Percentiles rank a stretch among this genome's conserved stretches.
Conservation (phyloP, 2,329 filamentous ascomycete species). For the Penicillium sp. region DNA sequence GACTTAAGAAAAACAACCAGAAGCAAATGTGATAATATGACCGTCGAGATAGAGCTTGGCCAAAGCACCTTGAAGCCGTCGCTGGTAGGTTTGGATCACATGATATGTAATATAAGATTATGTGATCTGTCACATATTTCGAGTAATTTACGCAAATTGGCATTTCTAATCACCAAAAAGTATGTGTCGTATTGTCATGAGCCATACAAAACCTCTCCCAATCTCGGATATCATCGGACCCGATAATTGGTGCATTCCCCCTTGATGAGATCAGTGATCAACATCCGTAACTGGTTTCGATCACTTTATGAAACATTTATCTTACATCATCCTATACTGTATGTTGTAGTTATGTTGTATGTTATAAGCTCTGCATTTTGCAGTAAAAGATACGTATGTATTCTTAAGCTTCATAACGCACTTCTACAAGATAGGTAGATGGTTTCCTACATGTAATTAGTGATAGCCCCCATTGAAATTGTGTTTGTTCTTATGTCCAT, state of each 20-base stretch:
- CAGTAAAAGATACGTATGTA: too few species aligned
- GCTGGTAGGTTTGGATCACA: not conserved
- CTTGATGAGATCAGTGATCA: conserved; percentile 3
- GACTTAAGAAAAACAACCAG: not conserved
- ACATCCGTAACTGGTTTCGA: not conserved
- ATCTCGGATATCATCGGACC: conserved; percentile 23
- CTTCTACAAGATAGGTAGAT: too few species aligned
- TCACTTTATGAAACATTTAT: too few species aligned
- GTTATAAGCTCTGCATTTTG: too few species aligned
- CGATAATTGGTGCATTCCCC: conserved; percentile 1
- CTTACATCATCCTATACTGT: not conserved
- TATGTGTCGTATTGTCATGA: not conserved
- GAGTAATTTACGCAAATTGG: not conserved
- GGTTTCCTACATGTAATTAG: too few species aligned
- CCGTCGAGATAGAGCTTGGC: conserved; percentile 7
- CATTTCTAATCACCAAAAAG: not conserved
- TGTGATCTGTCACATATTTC: not conserved
- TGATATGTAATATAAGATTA: not conserved
- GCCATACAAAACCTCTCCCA: not conserved
- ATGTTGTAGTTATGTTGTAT: not conserved
- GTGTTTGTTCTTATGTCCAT: too few species aligned
- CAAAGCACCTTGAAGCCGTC: conserved; percentile 2
- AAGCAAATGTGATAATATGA: conserved; percentile 1
- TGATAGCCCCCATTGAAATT: too few species aligned
- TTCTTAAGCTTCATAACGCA: too few species aligned